Percentiles rank a stretch among this genome's conserved stretches.
These are phyloP conservation scores for Cyclotella choctawhatcheeana DNA, from an alignment of 108 stramenopile genomes.

Conservation along the genomic window DNA sequence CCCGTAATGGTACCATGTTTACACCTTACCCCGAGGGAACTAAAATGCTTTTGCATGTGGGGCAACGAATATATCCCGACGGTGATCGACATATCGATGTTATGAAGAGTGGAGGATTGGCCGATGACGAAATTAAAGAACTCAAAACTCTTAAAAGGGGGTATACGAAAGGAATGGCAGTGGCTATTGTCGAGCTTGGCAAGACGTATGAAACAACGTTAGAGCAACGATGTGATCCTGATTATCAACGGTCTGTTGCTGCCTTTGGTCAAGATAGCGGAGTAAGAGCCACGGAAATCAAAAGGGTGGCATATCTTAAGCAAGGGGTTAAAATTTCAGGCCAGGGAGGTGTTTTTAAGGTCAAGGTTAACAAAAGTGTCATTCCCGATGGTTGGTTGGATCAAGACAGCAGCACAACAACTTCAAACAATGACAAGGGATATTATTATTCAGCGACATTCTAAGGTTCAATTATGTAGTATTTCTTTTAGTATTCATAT, in stretches of 20 bases:
- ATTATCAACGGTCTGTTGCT: conserved; percentile 66
- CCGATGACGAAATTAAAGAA: conserved; percentile 57
- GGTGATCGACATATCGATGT: conserved; percentile 71
- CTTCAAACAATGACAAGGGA: conserved; percentile 12
- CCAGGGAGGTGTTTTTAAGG: conserved; percentile 70
- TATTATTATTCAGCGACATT: conserved; percentile 38
- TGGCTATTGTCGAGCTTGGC: conserved; percentile 78
- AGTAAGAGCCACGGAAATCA: conserved; percentile 72
- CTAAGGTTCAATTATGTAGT: conserved; percentile 3
- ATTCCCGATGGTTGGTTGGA: conserved; percentile 71
- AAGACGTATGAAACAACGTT: conserved; percentile 69
- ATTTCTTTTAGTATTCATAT: too few species aligned
- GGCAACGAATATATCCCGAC: conserved; percentile 80
- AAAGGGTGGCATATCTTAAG: conserved; percentile 65
- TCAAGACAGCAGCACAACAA: neutral
- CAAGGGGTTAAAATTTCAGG: conserved; percentile 52
- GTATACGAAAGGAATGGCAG: conserved; percentile 64
- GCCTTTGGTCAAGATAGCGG: conserved; percentile 73
- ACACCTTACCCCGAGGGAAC: conserved; percentile 69
- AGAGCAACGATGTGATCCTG: conserved; percentile 58
- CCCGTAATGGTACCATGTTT: conserved; percentile 87
- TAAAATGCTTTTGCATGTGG: conserved; percentile 76
- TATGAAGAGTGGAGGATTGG: conserved; percentile 61
- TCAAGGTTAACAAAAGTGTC: conserved; percentile 48
- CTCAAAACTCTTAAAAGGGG: conserved; percentile 64